These are phyloP conservation scores for Coemansia interrupta DNA, from an alignment of 192 early-diverging fungal genomes.

Conservation along the genomic window DNA sequence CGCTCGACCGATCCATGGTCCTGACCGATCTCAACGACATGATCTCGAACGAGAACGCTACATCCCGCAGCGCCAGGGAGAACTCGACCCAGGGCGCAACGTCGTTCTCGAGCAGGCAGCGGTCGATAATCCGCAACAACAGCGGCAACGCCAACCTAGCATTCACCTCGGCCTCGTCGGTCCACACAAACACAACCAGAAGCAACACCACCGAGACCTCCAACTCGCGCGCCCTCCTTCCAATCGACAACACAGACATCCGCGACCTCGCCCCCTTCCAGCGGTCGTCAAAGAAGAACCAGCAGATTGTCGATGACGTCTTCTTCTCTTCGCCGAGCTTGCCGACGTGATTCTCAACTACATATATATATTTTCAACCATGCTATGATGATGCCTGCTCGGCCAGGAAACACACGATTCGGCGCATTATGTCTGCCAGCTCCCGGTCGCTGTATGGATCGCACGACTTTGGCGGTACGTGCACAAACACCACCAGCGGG, in stretches of 20 bases:
- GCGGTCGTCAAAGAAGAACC: conserved; percentile 48
- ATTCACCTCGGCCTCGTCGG: conserved; percentile 24
- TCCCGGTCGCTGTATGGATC: conserved; percentile 34
- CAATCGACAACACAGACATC: conserved; percentile 51
- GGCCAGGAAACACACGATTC: conserved; percentile 19
- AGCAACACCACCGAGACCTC: conserved; percentile 48
- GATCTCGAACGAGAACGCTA: conserved; percentile 32
- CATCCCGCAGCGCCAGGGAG: conserved; percentile 24
- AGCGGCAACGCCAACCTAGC: conserved; percentile 9
- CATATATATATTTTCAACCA: not conserved
- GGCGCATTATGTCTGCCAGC: conserved; percentile 33
- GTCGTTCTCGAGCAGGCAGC: conserved; percentile 39
- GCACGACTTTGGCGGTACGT: conserved; percentile 39
- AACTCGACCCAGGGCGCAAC: conserved; percentile 33
- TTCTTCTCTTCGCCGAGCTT: conserved; percentile 35
- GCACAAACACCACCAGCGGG: conserved; percentile 51
- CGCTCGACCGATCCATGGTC: conserved; percentile 47
- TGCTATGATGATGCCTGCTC: not conserved
- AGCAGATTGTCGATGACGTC: conserved; percentile 47
- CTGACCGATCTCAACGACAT: conserved; percentile 52
- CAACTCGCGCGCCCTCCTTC: conserved; percentile 46
- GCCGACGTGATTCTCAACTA: conserved; percentile 19
- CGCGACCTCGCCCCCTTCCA: conserved; percentile 52
- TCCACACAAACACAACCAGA: conserved; percentile 34
- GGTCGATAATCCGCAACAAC: conserved; percentile 19